Evolutionary conservation across 768 basidiomycete species (phyloP).

Genomic region (Amanita pallidorosea): DNA sequence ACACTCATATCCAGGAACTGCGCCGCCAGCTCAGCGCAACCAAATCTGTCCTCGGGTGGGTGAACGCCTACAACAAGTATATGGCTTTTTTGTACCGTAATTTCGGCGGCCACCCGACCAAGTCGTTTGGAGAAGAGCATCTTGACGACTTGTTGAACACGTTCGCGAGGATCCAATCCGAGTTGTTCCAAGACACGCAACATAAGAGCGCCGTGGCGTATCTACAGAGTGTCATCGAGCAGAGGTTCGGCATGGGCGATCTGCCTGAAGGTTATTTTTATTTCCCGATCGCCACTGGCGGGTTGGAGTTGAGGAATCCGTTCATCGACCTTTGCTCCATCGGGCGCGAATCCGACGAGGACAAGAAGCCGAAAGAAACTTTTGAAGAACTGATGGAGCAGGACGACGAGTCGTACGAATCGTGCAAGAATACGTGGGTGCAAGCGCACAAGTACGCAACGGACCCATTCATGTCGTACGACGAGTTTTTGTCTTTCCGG

Average conservation of each 20-base stretch:
- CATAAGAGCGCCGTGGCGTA: constrained; percentile 14
- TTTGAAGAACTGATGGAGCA: constrained; percentile 13
- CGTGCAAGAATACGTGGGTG: constrained; percentile 13
- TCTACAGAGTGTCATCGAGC: constrained; percentile 12
- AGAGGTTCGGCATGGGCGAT: constrained; percentile 19
- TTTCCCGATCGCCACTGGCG: constrained; percentile 24
- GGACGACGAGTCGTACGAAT: constrained; percentile 17
- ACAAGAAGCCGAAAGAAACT: constrained; percentile 5
- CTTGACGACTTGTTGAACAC: constrained; percentile 21
- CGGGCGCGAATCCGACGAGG: constrained; percentile 17
- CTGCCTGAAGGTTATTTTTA: constrained; percentile 31
- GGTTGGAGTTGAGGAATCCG: constrained; percentile 23
- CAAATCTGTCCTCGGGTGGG: constrained; percentile 27
- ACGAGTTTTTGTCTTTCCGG: constrained; percentile 8
- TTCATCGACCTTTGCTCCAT: constrained; percentile 15
- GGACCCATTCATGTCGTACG: constrained; percentile 8
- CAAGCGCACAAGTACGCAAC: background rate
- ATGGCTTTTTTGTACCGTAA: constrained; percentile 26
- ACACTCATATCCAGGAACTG: constrained; percentile 25
- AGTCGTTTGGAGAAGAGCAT: constrained; percentile 21
- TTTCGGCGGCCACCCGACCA: constrained; percentile 23
- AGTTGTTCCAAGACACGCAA: constrained; percentile 16
- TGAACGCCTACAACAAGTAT: constrained; percentile 28
- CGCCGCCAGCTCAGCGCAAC: constrained; percentile 23
- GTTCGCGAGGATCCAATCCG: constrained; percentile 21